These are phyloP conservation scores for Comarum palustre DNA, from an alignment of 306 rosid genomes.

Conservation along the genomic window DNA sequence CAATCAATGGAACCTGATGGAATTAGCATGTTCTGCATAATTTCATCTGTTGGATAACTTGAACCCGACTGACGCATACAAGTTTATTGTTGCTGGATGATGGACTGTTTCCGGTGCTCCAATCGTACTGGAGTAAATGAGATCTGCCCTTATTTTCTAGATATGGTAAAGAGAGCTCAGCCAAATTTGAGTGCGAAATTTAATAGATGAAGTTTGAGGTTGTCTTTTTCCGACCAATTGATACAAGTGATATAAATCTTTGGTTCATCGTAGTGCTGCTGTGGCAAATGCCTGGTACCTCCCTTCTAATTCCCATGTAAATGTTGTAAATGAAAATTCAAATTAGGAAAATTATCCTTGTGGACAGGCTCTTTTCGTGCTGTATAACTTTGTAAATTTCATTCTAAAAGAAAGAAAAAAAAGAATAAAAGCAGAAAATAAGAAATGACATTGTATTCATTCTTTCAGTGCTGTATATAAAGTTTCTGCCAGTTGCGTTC, in stretches of 20 bases:
- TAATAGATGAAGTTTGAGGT: slow-evolving; percentile 45
- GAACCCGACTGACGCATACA: neutral
- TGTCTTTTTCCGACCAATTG: slow-evolving; percentile 62
- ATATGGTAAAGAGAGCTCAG: slow-evolving; percentile 38
- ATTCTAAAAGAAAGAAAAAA: slow-evolving; percentile 46
- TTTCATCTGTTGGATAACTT: neutral
- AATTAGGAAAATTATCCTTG: slow-evolving; percentile 52
- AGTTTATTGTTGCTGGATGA: slow-evolving; percentile 51
- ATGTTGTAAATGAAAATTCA: slow-evolving; percentile 72
- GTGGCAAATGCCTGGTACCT: slow-evolving; percentile 41
- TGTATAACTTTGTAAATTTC: slow-evolving; percentile 49
- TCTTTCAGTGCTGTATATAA: neutral
- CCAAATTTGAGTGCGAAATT: slow-evolving; percentile 28
- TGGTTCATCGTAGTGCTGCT: slow-evolving; percentile 37
- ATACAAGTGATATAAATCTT: slow-evolving; percentile 47
- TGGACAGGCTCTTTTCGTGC: slow-evolving; percentile 51
- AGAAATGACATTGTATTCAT: slow-evolving; percentile 1
- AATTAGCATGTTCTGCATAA: neutral
- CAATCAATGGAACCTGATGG: neutral
- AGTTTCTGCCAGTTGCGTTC: neutral
- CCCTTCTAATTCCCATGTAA: slow-evolving; percentile 56
- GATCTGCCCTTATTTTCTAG: slow-evolving; percentile 30
- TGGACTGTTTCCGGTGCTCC: slow-evolving; percentile 11
- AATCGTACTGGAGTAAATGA: slow-evolving; percentile 7
- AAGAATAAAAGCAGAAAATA: slow-evolving; percentile 26